Base-by-base conservation (phyloP, 192 early-diverging fungal species). In the Linderina pennispora region DNA sequence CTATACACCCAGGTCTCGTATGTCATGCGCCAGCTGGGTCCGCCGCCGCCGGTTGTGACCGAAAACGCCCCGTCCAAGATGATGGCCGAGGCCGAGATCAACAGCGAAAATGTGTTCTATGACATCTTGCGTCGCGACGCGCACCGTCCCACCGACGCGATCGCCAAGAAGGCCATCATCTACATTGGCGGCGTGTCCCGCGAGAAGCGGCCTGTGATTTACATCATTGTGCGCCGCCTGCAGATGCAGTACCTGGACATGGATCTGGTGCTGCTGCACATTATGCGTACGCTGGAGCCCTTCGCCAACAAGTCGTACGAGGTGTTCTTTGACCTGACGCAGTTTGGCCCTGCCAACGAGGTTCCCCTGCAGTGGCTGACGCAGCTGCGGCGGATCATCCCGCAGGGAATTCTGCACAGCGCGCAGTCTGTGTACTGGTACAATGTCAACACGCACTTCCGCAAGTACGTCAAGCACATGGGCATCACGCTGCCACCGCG, bases 1-100 rank as follows among this genome's bases (percentile, higher is more conserved):
- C 54, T 79, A 16, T 89, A 89, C 58, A 83, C 84, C 34, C 86
- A 85, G 36, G 76, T 97, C 2, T 88, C 89, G 4, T 88, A 82
- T 36, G 55, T 97, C 19, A 59, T 97, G 40, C 83, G 88, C 14
- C 88, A 89, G 48, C 73, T 97, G 8, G 94, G 92, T n/a, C 84
- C 88, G 32, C 85, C 87, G 6, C 80, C 90, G 8, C 86, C 91
- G 18, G 53, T 54, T 3, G 43, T 33, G 4, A 14, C 38, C 5
- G 64, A 74, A 42, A 25, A 20, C 7, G 32, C 36, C 19, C 55
- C 48, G 48, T 48, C 62, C 19, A 53, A 58, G 70, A 45, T 48
- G 10, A 44, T 50, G 2, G 36, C 59, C 1, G 59, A 50, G 11
- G 54, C 49, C 2, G 59, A 62, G 37, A 32, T 17, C 7, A 49